Evolutionary conservation across 1,284 basidiomycete genomes (phyloP).

Genomic region (Ustilago loliicola): DNA sequence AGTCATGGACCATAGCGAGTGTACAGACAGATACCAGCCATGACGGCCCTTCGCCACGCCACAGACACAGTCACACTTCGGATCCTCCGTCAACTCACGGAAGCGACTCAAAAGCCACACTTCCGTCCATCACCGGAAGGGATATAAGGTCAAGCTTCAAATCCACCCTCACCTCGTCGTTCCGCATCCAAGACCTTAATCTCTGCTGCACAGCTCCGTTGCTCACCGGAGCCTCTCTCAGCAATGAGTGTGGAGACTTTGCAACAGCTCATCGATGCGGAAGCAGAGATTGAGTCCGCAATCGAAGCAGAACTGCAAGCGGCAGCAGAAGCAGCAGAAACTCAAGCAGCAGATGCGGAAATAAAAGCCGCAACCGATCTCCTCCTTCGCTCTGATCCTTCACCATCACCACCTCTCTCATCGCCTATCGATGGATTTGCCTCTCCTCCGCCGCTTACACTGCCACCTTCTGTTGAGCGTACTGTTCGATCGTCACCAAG

Average conservation of each 20-base stretch:
- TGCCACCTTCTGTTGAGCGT: conserved; percentile 4
- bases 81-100: too few relatives aligned
- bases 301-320: not conserved
- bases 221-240: not conserved
- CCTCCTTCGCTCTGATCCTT: too few relatives aligned
- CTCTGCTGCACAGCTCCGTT: not conserved
- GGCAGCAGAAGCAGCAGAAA: not conserved
- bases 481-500: conserved; percentile 11
- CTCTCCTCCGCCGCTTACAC: conserved; percentile 10
- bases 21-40: too few relatives aligned
- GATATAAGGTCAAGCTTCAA: conserved; percentile 23
- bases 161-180: not conserved
- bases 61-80: too few relatives aligned
- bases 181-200: not conserved
- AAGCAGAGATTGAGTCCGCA: not conserved
- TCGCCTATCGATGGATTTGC: conserved; percentile 31
- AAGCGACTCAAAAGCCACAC: too few relatives aligned
- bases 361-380: not conserved
- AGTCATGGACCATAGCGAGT: too few relatives aligned
- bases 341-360: conserved; percentile 4
- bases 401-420: conserved; percentile 9
- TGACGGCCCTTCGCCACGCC: too few relatives aligned
- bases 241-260: conserved; percentile 12
- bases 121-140: not conserved
- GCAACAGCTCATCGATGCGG: not conserved